Evolutionary conservation across 2,329 filamentous ascomycete genomes (phyloP).

Genomic region (Aspergillus flavus): DNA sequence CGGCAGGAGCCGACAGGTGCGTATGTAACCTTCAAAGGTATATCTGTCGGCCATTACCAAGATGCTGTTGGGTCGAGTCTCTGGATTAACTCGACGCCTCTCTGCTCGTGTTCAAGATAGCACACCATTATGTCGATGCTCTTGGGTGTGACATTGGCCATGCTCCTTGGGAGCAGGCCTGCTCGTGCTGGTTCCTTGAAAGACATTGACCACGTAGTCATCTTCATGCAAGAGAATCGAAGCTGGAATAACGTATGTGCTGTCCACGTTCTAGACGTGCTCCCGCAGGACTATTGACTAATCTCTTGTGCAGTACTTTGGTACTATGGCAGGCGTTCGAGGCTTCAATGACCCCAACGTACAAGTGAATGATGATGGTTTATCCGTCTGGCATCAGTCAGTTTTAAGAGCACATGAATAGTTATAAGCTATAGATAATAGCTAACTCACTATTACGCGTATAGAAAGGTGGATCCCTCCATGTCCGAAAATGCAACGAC

Average conservation of each 20-base stretch:
- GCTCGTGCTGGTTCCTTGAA: slow-evolving; percentile 45
- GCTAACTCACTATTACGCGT: neutral
- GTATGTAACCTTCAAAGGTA: neutral
- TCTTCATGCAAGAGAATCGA: slow-evolving; percentile 60
- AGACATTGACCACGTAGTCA: slow-evolving; percentile 60
- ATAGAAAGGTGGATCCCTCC: slow-evolving; percentile 40
- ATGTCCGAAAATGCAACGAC: slow-evolving; percentile 47
- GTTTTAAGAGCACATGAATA: neutral
- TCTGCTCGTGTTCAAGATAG: neutral
- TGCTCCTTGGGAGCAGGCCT: slow-evolving; percentile 22
- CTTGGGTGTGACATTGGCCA: slow-evolving; percentile 15
- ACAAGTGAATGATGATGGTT: slow-evolving; percentile 50
- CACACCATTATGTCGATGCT: slow-evolving; percentile 11
- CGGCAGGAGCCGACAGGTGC: neutral
- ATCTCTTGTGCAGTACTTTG: slow-evolving; percentile 51
- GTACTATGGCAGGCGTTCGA: slow-evolving; percentile 58
- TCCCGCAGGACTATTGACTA: neutral
- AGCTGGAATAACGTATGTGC: slow-evolving; percentile 40
- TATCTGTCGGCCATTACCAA: slow-evolving; percentile 2
- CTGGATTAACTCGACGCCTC: neutral
- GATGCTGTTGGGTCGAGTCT: neutral
- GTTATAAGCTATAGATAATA: neutral
- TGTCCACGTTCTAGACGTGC: neutral
- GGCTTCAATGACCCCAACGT: slow-evolving; percentile 61
- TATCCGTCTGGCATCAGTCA: slow-evolving; percentile 53